Evolutionary conservation across 148 eudicot species (phyloP).

Genomic region (Chenopodium berlandieri): DNA sequence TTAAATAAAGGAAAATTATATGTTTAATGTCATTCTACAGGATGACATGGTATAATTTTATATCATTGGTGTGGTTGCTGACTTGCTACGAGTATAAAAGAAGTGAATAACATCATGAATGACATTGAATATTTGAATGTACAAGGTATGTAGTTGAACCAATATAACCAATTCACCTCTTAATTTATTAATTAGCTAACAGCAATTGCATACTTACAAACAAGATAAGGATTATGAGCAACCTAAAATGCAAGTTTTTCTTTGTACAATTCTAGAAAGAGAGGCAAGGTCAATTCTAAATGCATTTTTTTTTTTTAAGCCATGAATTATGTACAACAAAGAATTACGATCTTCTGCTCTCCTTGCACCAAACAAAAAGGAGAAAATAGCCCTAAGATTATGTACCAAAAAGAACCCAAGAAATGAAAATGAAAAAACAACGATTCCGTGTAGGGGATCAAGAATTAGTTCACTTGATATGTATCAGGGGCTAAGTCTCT

Average conservation of each 20-base stretch:
- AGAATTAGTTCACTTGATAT: conserved; percentile 2
- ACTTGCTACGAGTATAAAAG: too few relatives aligned
- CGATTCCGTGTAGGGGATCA: neutral
- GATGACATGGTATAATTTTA: too few relatives aligned
- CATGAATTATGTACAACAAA: conserved; percentile 61
- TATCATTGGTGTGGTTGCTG: too few relatives aligned
- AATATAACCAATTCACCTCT: neutral
- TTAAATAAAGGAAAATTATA: too few relatives aligned
- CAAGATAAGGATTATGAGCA: neutral
- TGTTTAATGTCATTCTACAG: too few relatives aligned
- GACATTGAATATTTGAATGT: too few relatives aligned
- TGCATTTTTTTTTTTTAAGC: neutral
- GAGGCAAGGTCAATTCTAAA: conserved; percentile 20
- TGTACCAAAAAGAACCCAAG: conserved; percentile 27
- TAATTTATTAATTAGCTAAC: neutral
- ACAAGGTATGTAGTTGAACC: neutral
- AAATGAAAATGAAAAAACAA: conserved; percentile 4
- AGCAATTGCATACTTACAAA: neutral
- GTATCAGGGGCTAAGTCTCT: conserved; percentile 19
- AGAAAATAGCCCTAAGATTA: conserved; percentile 9
- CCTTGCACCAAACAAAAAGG: conserved; percentile 6
- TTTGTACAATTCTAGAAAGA: conserved; percentile 17
- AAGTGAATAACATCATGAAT: too few relatives aligned
- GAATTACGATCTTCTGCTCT: conserved; percentile 34
- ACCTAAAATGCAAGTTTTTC: conserved; percentile 11